phyloP scores from a whole-genome alignment of 495 filamentous ascomycete species.

The Talaromyces ruber region DNA sequence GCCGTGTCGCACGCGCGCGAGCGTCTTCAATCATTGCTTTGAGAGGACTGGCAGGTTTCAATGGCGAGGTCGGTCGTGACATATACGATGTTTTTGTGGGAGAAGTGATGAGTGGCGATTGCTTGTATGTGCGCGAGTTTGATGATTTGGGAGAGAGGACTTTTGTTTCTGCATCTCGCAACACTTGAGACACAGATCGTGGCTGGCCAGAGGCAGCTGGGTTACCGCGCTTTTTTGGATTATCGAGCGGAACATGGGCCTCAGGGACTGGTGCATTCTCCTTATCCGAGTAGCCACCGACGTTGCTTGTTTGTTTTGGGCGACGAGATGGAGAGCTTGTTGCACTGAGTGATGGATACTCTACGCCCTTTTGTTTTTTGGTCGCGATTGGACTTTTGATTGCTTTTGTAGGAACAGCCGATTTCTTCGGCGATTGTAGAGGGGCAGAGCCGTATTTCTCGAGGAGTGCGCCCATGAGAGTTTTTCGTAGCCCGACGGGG shows the following conservation, averaged over 20 bases:
- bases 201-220: constrained; percentile 29
- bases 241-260: constrained; percentile 33
- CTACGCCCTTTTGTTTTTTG: constrained; percentile 8
- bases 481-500: constrained; percentile 66
- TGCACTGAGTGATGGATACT: constrained; percentile 10
- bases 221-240: constrained; percentile 53
- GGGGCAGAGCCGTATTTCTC: constrained; percentile 40
- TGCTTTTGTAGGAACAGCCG: constrained; percentile 21
- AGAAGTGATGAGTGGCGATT: constrained; percentile 44
- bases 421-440: constrained; percentile 20
- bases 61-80: constrained; percentile 43
- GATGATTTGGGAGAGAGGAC: constrained; percentile 75
- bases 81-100: constrained; percentile 38
- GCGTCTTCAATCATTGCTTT: constrained; percentile 28
- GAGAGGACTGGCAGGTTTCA: constrained; percentile 42
- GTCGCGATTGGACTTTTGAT: constrained; percentile 19
- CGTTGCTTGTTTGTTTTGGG: constrained; percentile 39
- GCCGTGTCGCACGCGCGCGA: constrained; percentile 20
- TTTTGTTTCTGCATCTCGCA: constrained; percentile 37
- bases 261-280: constrained; percentile 55
- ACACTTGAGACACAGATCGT: constrained; percentile 41
- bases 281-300: constrained; percentile 62
- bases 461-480: constrained; percentile 76
- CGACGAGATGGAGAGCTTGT: constrained; percentile 9
- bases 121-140: constrained; percentile 62